Evolutionary conservation across 2,329 filamentous ascomycete genomes (phyloP).

Genomic region (Colletotrichum falcatum): DNA sequence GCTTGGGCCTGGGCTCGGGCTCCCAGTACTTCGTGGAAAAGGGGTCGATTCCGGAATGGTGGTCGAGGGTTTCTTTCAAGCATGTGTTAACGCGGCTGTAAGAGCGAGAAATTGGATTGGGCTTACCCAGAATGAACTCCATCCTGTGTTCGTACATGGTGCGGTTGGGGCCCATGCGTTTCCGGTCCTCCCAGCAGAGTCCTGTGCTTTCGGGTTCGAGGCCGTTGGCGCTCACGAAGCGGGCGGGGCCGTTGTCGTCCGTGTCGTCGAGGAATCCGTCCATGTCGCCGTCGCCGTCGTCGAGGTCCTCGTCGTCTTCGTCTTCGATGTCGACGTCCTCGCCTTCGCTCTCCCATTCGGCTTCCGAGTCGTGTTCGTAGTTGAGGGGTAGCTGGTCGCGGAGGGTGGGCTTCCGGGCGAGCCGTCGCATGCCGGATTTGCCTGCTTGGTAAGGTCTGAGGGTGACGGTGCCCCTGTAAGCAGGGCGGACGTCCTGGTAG

Average conservation of each 20-base stretch:
- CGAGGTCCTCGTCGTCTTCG: conserved; percentile 75
- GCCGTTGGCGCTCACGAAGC: conserved; percentile 73
- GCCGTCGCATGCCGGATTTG: conserved; percentile 58
- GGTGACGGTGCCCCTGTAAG: conserved; percentile 81
- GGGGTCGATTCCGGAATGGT: conserved; percentile 77
- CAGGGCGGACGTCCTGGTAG: conserved; percentile 73
- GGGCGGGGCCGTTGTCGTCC: conserved; percentile 71
- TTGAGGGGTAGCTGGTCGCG: conserved; percentile 70
- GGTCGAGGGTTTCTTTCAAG: conserved; percentile 58
- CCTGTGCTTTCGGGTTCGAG: conserved; percentile 84
- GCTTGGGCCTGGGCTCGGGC: conserved; percentile 51
- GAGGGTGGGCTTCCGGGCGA: conserved; percentile 67
- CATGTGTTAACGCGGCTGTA: conserved; percentile 43
- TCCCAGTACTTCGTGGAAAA: conserved; percentile 88
- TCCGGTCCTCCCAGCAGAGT: conserved; percentile 81
- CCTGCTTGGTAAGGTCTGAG: conserved; percentile 63
- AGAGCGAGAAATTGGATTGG: conserved; percentile 41
- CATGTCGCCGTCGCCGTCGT: conserved; percentile 88
- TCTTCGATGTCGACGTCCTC: conserved; percentile 77
- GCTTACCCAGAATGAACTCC: conserved; percentile 78
- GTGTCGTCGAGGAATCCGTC: conserved; percentile 91
- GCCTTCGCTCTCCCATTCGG: conserved; percentile 83
- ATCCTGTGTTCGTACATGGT: conserved; percentile 74
- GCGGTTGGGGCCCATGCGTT: conserved; percentile 59
- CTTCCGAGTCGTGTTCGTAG: conserved; percentile 89